Percentiles rank a stretch among this genome's conserved stretches.
Conservation (phyloP, 2,329 filamentous ascomycete species). For the Xylaria sp. region DNA sequence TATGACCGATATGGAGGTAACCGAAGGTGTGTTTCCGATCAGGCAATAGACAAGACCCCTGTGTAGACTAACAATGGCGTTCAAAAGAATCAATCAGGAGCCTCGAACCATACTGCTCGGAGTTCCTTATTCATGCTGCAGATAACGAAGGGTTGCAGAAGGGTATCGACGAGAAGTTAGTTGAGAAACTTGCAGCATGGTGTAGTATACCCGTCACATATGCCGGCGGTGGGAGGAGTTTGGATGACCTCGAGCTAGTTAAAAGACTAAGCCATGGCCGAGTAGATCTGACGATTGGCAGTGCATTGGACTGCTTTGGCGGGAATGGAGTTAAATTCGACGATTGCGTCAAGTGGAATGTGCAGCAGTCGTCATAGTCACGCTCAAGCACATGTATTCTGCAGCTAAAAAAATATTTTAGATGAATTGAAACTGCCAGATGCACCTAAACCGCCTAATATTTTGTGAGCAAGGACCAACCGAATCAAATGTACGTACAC, state of each 20-base stretch:
- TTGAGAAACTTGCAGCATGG: constrained; percentile 81
- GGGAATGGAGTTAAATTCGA: constrained; percentile 86
- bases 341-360: constrained; percentile 92
- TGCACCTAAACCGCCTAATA: constrained; percentile 36
- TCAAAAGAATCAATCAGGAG: constrained; percentile 77
- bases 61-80: constrained; percentile 2
- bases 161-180: constrained; percentile 88
- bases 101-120: constrained; percentile 91
- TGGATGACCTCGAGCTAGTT: constrained; percentile 86
- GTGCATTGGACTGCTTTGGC: constrained; percentile 95
- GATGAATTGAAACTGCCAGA: constrained; percentile 23
- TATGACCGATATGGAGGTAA: constrained; percentile 95
- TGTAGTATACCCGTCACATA: constrained; percentile 95
- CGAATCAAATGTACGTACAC: constrained; percentile 44
- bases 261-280: constrained; percentile 80
- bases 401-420: constrained; percentile 12
- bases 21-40: constrained; percentile 69
- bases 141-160: constrained; percentile 95
- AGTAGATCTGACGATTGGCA: constrained; percentile 95
- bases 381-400: constrained; percentile 14
- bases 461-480: constrained; percentile 38
- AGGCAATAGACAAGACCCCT: neutral
- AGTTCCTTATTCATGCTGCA: constrained; percentile 96
- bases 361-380: constrained; percentile 51
- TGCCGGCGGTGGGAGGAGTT: constrained; percentile 87